These are phyloP conservation scores for Candida tetrigidarum DNA, from an alignment of 1,139 yeast genomes.

Conservation along the genomic window DNA sequence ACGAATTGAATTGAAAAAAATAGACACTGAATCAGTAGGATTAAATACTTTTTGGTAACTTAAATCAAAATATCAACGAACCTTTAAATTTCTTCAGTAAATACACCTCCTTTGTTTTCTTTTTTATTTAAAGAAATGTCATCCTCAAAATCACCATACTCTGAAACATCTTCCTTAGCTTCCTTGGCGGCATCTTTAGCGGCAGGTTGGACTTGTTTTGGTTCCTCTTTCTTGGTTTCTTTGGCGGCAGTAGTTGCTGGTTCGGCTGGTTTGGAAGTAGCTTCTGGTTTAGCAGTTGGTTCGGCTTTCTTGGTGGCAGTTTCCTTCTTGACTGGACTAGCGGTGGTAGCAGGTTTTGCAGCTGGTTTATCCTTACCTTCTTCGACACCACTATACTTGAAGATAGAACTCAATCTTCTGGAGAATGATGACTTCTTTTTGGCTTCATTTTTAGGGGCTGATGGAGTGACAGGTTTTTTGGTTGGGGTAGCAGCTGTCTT, in stretches of 20 bases:
- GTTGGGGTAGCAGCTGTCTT: constrained; percentile 7
- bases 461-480: constrained; percentile 9
- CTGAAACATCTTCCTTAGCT: constrained; percentile 16
- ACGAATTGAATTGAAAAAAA: constrained; percentile 6
- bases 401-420: constrained; percentile 18
- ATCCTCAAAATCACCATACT: constrained; percentile 17
- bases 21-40: not conserved
- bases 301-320: not conserved
- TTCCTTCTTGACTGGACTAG: constrained; percentile 17
- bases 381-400: constrained; percentile 13
- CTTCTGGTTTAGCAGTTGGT: constrained; percentile 1
- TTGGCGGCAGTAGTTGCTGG: not conserved
- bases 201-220: constrained; percentile 16
- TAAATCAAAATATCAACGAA: constrained; percentile 1
- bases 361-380: constrained; percentile 5
- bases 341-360: constrained; percentile 8
- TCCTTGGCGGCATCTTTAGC: constrained; percentile 18
- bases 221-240: constrained; percentile 18
- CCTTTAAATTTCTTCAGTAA: constrained; percentile 46
- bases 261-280: no score
- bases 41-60: constrained; percentile 1
- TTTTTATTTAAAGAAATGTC: constrained; percentile 30
- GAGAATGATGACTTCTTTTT: constrained; percentile 17
- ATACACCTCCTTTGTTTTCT: constrained; percentile 39
- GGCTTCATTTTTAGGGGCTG: constrained; percentile 12